These are phyloP conservation scores for Backusella sp. DNA, from an alignment of 192 early-diverging fungal species.

Conservation along the genomic window DNA sequence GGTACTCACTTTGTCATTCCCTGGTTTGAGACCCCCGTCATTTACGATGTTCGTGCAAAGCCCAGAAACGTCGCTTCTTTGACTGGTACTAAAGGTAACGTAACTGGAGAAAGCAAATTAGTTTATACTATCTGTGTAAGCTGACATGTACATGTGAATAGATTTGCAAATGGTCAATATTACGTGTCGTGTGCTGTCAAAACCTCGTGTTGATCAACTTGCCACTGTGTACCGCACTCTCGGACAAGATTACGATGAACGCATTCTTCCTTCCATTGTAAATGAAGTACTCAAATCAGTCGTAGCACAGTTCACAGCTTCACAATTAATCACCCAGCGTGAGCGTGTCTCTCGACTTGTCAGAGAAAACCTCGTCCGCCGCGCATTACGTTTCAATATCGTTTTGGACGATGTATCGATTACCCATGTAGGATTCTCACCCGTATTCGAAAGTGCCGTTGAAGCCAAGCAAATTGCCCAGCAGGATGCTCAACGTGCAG, in stretches of 20 bases:
- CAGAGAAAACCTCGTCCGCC: conserved; percentile 78
- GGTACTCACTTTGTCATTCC: conserved; percentile 96
- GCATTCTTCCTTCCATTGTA: conserved; percentile 95
- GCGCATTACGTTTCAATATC: conserved; percentile 87
- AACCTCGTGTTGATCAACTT: conserved; percentile 73
- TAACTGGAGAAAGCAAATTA: not conserved
- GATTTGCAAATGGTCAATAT: conserved; percentile 99
- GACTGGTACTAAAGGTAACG: conserved; percentile 92
- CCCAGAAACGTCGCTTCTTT: conserved; percentile 96
- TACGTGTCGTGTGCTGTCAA: conserved; percentile 94
- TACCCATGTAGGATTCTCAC: conserved; percentile 94
- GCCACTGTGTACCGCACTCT: conserved; percentile 87
- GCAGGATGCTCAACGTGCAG: conserved; percentile 96
- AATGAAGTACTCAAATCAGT: conserved; percentile 98
- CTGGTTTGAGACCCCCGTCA: conserved; percentile 92
- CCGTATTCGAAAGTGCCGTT: conserved; percentile 92
- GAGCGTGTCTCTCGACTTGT: conserved; percentile 88
- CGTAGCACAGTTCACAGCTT: conserved; percentile 98
- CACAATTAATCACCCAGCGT: conserved; percentile 97
- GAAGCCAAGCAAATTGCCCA: conserved; percentile 99
- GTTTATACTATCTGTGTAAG: not conserved
- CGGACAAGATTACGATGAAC: conserved; percentile 93
- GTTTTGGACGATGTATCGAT: conserved; percentile 96
- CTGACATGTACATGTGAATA: conserved; percentile 20
- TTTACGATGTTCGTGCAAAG: conserved; percentile 98